Conservation (phyloP, 306 rosid genomes). For the Cucurbita maxima region DNA sequence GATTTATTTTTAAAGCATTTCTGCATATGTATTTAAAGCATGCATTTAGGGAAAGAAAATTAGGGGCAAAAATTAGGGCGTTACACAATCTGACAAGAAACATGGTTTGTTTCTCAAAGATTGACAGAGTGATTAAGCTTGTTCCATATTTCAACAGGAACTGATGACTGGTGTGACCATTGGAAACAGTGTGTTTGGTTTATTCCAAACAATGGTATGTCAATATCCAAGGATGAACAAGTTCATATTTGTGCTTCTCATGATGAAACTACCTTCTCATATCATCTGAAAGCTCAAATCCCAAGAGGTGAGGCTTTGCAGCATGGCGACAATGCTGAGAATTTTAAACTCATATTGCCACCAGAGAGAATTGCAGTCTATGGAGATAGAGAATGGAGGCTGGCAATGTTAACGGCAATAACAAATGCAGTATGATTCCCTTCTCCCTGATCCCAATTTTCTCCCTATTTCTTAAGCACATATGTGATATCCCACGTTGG, state of each 20-base stretch:
- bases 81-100: background rate
- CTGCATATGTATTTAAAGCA: no score
- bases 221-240: conserved; percentile 39
- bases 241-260: conserved; percentile 46
- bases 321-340: conserved; percentile 18
- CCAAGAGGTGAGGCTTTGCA: conserved; percentile 25
- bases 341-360: conserved; percentile 40
- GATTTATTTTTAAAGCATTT: no score
- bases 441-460: background rate
- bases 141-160: conserved; percentile 34
- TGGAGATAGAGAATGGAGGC: conserved; percentile 71
- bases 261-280: conserved; percentile 46
- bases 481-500: no score
- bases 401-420: conserved; percentile 37
- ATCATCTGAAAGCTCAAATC: conserved; percentile 26
- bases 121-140: conserved; percentile 4
- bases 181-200: conserved; percentile 99
- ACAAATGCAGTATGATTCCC: conserved; percentile 26
- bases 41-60: no score
- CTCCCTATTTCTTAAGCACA: background rate
- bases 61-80: no score
- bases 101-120: background rate
- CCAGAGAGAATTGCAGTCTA: conserved; percentile 70
- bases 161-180: conserved; percentile 80
- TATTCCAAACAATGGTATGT: conserved; percentile 56